Base-by-base conservation (phyloP, 768 basidiomycete genomes). In the Russula sp. region DNA sequence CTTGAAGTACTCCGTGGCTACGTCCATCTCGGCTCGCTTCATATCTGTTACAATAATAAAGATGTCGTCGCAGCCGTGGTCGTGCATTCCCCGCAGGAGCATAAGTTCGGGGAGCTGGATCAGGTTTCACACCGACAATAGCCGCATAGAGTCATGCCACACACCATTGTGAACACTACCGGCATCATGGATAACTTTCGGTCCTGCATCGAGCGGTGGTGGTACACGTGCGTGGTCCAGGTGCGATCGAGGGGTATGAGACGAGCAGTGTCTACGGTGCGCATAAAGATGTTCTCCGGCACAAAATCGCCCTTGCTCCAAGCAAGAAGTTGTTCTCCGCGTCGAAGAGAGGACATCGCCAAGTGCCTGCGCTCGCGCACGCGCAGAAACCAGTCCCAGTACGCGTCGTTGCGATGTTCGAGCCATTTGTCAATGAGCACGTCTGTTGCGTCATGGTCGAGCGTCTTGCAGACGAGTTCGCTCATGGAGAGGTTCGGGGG, bases 351-450 rank as follows among this genome's bases (percentile, higher is more conserved):
- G 36, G 78, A 76, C 34, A 77, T 74, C 25, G 77, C 80, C 36
- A 79, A 78, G 64, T 87, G 82, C 67, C 80, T 84, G 57, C 85
- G 79, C 68, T 87, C 85, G 55, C 87, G 78, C 11, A 87, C 80
- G 59, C 81, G 82, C 64, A 78, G 78, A 67, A 90, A 90, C 88
- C 88, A 90, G 57, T 88, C 86, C 72, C 82, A 81, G 70, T 89
- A 89, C 49, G 83, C 80, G 75, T 88, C 85, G 64, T 86, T 83
- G 68, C 82, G 81, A 69, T 88, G 86, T 70, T 89, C 86, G 48
- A 90, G 84, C 88, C 88, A 90, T 71, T 85, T 87, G 78, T 90
- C 86, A 74, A 90, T 89, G 67, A 90, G 83, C 75, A 83, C 78
- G 75, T 88, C 86, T 1, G 87, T 88, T 18, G 84, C 79, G 66